phyloP scores from a whole-genome alignment of 805 yeast genomes.

The Yarrowia sp. region DNA sequence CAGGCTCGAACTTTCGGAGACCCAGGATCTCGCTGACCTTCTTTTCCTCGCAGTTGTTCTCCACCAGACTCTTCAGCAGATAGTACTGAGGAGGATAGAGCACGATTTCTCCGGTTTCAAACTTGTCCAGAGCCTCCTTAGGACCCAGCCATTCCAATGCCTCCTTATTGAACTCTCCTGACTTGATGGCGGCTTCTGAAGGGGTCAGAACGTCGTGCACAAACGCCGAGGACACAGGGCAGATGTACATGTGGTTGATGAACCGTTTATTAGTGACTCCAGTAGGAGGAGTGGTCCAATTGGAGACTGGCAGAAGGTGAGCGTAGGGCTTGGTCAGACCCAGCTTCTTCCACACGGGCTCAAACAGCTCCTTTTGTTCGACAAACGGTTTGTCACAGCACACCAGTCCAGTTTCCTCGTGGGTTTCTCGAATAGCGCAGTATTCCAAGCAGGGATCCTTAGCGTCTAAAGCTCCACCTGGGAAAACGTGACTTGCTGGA shows the following conservation, averaged over 20 bases:
- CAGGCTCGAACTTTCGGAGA: constrained; percentile 44
- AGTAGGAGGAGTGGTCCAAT: constrained; percentile 48
- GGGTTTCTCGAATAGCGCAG: constrained; percentile 49
- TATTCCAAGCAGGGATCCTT: constrained; percentile 44
- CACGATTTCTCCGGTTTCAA: constrained; percentile 42
- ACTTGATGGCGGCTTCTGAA: constrained; percentile 28
- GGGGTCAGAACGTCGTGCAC: constrained; percentile 21
- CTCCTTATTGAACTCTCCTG: constrained; percentile 33
- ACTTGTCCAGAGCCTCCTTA: constrained; percentile 42
- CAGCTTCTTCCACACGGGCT: constrained; percentile 41
- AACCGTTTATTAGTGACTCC: constrained; percentile 44
- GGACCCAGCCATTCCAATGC: constrained; percentile 48
- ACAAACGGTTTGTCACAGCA: constrained; percentile 33
- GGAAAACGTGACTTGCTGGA: constrained; percentile 48
- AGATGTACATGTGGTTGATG: constrained; percentile 47
- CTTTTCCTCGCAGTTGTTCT: constrained; percentile 25
- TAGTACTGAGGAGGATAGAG: constrained; percentile 50
- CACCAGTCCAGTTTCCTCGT: constrained; percentile 48
- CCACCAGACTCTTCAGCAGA: constrained; percentile 42
- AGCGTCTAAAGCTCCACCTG: constrained; percentile 48
- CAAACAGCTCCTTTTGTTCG: constrained; percentile 40
- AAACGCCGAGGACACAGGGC: constrained; percentile 41
- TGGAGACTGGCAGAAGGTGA: constrained; percentile 41
- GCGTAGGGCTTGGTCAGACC: constrained; percentile 16
- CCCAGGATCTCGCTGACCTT: constrained; percentile 40